Evolutionary conservation across 176 grass and related monocot species (phyloP).

Genomic region (Thinopyrum elongatum): DNA sequence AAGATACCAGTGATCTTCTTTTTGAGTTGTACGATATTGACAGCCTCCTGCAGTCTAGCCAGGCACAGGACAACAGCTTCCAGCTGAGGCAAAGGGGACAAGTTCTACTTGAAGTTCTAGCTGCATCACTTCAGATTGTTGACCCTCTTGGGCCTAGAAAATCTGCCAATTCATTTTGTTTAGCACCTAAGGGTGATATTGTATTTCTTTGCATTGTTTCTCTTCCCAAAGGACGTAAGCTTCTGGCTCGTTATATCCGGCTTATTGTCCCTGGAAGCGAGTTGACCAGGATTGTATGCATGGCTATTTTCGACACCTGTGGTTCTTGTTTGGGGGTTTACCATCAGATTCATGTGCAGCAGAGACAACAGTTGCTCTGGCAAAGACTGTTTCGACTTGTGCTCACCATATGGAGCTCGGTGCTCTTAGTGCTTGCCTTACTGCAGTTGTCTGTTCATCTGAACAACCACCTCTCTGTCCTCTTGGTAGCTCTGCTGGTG

Average conservation of each 20-base stretch:
- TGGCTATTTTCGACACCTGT: conserved; percentile 94
- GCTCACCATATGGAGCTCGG: conserved; percentile 81
- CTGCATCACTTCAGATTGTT: conserved; percentile 82
- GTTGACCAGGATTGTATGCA: conserved; percentile 75
- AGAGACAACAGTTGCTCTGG: conserved; percentile 69
- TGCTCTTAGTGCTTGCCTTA: conserved; percentile 88
- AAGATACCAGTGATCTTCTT: conserved; percentile 77
- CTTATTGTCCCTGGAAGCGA: conserved; percentile 84
- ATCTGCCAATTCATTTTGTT: conserved; percentile 60
- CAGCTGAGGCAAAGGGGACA: conserved; percentile 71
- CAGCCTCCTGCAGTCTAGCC: conserved; percentile 64
- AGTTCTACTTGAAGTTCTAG: conserved; percentile 87
- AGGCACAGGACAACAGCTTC: conserved; percentile 80
- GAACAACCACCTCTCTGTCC: too few relatives aligned
- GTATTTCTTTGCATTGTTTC: conserved; percentile 83
- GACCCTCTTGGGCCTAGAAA: conserved; percentile 71
- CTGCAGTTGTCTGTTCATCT: too few relatives aligned
- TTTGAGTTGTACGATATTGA: conserved; percentile 94
- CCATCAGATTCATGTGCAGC: conserved; percentile 66
- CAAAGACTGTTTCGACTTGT: conserved; percentile 60
- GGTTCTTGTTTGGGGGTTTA: conserved; percentile 92
- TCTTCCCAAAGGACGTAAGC: conserved; percentile 85
- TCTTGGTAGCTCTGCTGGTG: too few relatives aligned
- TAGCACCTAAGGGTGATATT: conserved; percentile 76
- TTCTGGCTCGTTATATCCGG: conserved; percentile 67